These are phyloP conservation scores for Catunica adiposa DNA, from an alignment of 2,329 filamentous ascomycete species.

Conservation along the genomic window DNA sequence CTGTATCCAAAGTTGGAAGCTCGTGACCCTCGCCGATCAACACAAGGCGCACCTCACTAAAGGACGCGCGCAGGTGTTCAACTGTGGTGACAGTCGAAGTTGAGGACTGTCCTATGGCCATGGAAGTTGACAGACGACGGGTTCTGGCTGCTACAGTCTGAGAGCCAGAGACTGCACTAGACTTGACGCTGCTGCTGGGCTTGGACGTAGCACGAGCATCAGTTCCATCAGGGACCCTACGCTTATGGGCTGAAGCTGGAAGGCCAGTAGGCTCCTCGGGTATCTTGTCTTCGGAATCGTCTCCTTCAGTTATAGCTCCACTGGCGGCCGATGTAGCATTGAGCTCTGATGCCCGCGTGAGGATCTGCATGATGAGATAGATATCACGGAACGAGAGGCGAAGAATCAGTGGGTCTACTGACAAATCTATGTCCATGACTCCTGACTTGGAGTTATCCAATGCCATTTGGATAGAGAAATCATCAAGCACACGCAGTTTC, in stretches of 20 bases:
- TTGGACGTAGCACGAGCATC: not conserved
- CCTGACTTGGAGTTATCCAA: constrained; percentile 54
- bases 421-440: constrained; percentile 64
- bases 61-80: constrained; percentile 70
- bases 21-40: constrained; percentile 94
- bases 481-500: constrained; percentile 80
- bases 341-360: constrained; percentile 80
- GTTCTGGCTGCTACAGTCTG: not conserved
- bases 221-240: not conserved
- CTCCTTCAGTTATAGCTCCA: constrained; percentile 24
- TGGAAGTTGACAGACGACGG: not conserved
- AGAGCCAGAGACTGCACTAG: not conserved
- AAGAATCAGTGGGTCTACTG: constrained; percentile 80
- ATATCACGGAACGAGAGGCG: constrained; percentile 88
- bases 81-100: constrained; percentile 17
- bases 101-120: not conserved
- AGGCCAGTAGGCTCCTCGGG: constrained; percentile 20
- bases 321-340: constrained; percentile 17
- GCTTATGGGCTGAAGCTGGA: constrained; percentile 30
- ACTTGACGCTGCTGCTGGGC: not conserved
- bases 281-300: constrained; percentile 33
- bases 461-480: constrained; percentile 82
- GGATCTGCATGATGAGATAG: constrained; percentile 78
- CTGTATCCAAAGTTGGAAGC: constrained; percentile 83
- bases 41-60: constrained; percentile 81